phyloP scores from a whole-genome alignment of 2,329 filamentous ascomycete genomes.

The Microdochium trichocladiopsis region DNA sequence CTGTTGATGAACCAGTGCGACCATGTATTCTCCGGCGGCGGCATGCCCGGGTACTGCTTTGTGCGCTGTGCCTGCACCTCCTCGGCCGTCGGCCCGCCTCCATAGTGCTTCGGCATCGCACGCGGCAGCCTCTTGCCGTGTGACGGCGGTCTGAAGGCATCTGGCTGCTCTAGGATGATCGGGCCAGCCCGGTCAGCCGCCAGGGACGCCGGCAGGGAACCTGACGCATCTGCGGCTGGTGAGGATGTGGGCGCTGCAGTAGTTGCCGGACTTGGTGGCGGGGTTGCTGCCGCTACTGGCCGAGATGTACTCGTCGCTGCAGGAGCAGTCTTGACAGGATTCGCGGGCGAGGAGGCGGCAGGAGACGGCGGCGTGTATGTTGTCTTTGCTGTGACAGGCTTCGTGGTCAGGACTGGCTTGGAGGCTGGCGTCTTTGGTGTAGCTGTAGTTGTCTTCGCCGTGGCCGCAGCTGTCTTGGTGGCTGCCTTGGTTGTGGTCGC shows the following conservation, averaged over 20 bases:
- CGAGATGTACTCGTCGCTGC: background rate
- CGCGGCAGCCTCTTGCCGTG: conserved; percentile 64
- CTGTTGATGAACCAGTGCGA: conserved; percentile 81
- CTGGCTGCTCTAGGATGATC: conserved; percentile 75
- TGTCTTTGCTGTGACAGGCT: conserved; percentile 3
- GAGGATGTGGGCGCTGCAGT: conserved; percentile 3
- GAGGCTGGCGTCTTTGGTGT: conserved; percentile 1
- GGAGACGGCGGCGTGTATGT: conserved; percentile 2
- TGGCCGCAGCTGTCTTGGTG: background rate
- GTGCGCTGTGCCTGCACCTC: conserved; percentile 60
- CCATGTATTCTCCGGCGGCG: conserved; percentile 76
- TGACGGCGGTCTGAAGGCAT: conserved; percentile 86
- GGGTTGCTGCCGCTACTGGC: conserved; percentile 1
- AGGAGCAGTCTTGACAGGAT: background rate
- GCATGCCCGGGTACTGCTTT: conserved; percentile 80
- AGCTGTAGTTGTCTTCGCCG: too few species aligned
- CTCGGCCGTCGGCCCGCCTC: conserved; percentile 59
- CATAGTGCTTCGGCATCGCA: conserved; percentile 60
- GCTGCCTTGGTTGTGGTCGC: background rate
- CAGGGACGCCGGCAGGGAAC: background rate
- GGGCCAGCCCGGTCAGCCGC: conserved; percentile 39
- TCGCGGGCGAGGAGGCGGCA: background rate
- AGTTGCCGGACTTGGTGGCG: conserved; percentile 1
- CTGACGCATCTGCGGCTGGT: background rate
- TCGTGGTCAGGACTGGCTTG: conserved; percentile 4